Evolutionary conservation across 176 grass and related monocot genomes (phyloP).

Genomic region (Eragrostis curvula): DNA sequence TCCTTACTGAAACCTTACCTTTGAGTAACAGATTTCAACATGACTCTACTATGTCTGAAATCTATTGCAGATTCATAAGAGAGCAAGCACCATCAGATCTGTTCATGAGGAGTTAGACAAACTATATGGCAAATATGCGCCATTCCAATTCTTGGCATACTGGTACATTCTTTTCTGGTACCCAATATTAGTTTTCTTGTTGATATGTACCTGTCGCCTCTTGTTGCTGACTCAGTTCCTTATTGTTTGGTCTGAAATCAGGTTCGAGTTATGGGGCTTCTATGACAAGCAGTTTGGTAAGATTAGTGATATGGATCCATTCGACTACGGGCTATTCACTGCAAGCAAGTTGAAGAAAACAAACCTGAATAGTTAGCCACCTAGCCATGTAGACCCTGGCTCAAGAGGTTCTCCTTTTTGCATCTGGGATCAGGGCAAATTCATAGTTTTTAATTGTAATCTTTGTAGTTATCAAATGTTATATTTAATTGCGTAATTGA

Average conservation of each 20-base stretch:
- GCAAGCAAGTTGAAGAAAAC: slow-evolving; percentile 56
- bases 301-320: slow-evolving; percentile 63
- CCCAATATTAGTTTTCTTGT: not conserved
- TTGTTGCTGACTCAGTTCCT: not conserved
- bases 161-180: slow-evolving; percentile 55
- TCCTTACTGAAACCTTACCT: not conserved
- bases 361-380: not conserved
- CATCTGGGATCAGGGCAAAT: not conserved
- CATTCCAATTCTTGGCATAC: slow-evolving; percentile 89
- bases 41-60: slow-evolving; percentile 3
- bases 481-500: slow-evolving; percentile 14
- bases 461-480: not conserved
- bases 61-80: slow-evolving; percentile 67
- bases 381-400: not conserved
- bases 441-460: not conserved
- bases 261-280: slow-evolving; percentile 79
- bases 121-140: slow-evolving; percentile 68
- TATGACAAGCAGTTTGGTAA: slow-evolving; percentile 73
- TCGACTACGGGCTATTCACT: slow-evolving; percentile 66
- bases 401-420: slow-evolving; percentile 12
- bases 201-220: not conserved
- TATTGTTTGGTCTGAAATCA: slow-evolving; percentile 34
- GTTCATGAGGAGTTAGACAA: slow-evolving; percentile 53
- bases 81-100: slow-evolving; percentile 42
- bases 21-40: not conserved